Evolutionary conservation across 2,329 filamentous ascomycete species (phyloP), one percentile per base, ranked within the genome.

Genomic region (Mycogone perniciosa): DNA sequence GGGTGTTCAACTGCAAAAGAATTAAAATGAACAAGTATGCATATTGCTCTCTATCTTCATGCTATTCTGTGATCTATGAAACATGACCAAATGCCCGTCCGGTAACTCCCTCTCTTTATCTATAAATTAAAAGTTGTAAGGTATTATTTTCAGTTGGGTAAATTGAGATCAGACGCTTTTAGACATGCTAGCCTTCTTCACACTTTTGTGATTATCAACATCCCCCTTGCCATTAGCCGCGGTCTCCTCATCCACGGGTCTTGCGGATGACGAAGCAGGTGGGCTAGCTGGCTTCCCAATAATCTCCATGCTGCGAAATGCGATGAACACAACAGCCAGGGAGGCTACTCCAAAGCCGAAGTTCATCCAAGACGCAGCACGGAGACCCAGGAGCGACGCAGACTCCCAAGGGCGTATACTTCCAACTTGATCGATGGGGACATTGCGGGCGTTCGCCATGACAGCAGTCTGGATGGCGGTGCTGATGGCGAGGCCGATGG

Each of bases 391-490:
- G 5, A 81, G 61, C 1, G 77, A 76, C 0, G 76, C 60, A 0
- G 57, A 53, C 31, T 82, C 77, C 69, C 74, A 72, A 2, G 61
- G 53, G 45, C 59, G 27, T 7, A 77, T 64, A 0, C 68, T 54
- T 0, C 76, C 77, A 0, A 68, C 73, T 2, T 72, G 48, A 53
- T 76, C 62, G 0, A 81, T 70, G 0, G 63, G 44, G 0, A 76
- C 68, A 3, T 69, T 69, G 30, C 75, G 68, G 27, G 71, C 68
- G 3, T 69, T 63, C 0, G 78, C 78, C 67, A 82, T 78, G 26
- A 85, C 76, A 0, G 80, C 76, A 0, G 81, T 81, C 62, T 88
- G 83, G 2, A 86, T 69, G 0, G 82, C 81, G 0, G 84, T 86
- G 3, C 76, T 79, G 31, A 88, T 71, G 1, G 84, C 84, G 1